phyloP scores from a whole-genome alignment of 2,329 filamentous ascomycete genomes.

The Thielaviopsis ethacetica region DNA sequence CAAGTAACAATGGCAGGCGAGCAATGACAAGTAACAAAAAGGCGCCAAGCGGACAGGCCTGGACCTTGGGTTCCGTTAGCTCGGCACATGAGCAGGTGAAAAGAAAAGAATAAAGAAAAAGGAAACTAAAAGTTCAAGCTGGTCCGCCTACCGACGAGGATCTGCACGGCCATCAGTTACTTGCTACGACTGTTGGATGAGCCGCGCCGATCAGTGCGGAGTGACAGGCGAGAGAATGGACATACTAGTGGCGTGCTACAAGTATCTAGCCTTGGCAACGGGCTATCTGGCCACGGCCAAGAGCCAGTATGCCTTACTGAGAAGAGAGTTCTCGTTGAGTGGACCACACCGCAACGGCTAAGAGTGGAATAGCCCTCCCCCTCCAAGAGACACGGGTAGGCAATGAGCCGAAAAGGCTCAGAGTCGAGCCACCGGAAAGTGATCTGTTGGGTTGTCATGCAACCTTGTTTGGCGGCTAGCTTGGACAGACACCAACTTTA shows the following conservation, averaged over 20 bases:
- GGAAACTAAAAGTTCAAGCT: not conserved
- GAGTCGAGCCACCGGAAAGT: not conserved
- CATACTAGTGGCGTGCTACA: no score
- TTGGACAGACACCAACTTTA: not conserved
- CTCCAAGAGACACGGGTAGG: not conserved
- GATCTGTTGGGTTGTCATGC: not conserved
- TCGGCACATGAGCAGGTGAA: not conserved
- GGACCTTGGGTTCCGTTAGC: not conserved
- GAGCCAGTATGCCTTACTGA: no score
- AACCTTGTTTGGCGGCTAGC: not conserved
- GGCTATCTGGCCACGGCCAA: no score
- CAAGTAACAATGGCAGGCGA: not conserved
- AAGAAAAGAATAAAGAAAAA: not conserved
- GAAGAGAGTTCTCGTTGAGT: no score
- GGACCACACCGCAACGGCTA: not conserved
- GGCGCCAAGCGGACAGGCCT: not conserved
- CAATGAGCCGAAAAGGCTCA: not conserved
- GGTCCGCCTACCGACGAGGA: no score
- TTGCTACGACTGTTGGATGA: not conserved
- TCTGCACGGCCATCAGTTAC: not conserved
- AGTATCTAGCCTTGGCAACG: not conserved
- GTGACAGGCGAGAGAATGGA: not conserved
- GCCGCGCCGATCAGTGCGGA: not conserved
- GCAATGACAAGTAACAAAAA: not conserved
- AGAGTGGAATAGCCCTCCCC: not conserved